These are phyloP conservation scores for Sporisorium scitamineum DNA, from an alignment of 1,284 basidiomycete species.

Conservation along the genomic window DNA sequence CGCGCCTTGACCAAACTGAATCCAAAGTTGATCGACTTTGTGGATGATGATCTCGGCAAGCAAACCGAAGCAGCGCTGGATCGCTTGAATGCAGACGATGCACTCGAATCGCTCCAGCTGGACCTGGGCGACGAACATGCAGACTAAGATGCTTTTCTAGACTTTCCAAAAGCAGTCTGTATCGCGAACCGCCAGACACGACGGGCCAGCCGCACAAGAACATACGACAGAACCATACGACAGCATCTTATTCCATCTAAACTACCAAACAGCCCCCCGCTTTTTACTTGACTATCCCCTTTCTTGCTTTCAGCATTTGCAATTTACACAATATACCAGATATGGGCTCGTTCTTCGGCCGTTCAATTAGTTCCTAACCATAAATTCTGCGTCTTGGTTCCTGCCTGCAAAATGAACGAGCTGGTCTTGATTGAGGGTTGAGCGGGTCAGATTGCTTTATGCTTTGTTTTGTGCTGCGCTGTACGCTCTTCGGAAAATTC, in stretches of 20 bases:
- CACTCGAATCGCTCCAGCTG: constrained; percentile 29
- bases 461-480: neutral
- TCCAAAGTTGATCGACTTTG: constrained; percentile 42
- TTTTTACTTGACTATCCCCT: neutral
- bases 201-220: neutral
- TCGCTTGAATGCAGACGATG: constrained; percentile 23
- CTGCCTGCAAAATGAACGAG: neutral
- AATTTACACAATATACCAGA: neutral
- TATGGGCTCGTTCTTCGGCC: neutral
- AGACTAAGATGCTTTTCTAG: neutral
- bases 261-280: neutral
- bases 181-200: neutral
- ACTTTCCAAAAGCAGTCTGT: no score
- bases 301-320: neutral
- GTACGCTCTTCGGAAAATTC: neutral
- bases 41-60: constrained; percentile 43
- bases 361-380: neutral
- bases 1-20: constrained; percentile 23
- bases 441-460: neutral
- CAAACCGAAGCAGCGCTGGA: constrained; percentile 27
- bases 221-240: neutral
- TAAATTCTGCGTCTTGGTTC: neutral
- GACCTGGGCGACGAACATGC: constrained; percentile 22
- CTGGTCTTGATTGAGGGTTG: neutral
- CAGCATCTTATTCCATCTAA: neutral